Percentiles rank a stretch among this genome's conserved stretches.
Evolutionary conservation across 345 rosid genomes (phyloP).

Genomic region (Excoecaria cochinchinensis): DNA sequence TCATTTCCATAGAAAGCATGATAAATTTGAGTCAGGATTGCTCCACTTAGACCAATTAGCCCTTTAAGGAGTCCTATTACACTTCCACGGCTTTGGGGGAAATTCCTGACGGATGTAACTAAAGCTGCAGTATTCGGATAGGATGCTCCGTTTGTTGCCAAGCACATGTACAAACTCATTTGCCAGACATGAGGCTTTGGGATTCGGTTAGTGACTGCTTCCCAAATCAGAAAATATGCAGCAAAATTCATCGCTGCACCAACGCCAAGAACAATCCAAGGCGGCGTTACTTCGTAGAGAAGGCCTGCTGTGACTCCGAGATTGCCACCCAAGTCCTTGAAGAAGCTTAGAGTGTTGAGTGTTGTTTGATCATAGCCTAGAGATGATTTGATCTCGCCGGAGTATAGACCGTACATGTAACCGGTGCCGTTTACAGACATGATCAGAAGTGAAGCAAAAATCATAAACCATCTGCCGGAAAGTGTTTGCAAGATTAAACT

Average conservation of each 20-base stretch:
- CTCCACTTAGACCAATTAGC: not conserved
- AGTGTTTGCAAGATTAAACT: slow-evolving; percentile 10
- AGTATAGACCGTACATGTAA: slow-evolving; percentile 20
- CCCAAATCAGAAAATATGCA: slow-evolving; percentile 28
- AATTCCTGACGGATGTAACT: slow-evolving; percentile 21
- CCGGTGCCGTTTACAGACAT: slow-evolving; percentile 19
- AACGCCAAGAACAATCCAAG: slow-evolving; percentile 19
- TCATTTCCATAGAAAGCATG: slow-evolving; percentile 3
- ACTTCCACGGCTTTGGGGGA: slow-evolving; percentile 17
- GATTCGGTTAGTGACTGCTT: slow-evolving; percentile 17
- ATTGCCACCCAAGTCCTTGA: slow-evolving; percentile 22
- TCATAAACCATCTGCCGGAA: slow-evolving; percentile 11
- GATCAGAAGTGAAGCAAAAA: slow-evolving; percentile 21
- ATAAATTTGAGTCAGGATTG: slow-evolving; percentile 9
- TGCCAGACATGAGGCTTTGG: slow-evolving; percentile 23
- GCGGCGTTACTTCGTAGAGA: slow-evolving; percentile 16
- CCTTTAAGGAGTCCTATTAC: not conserved
- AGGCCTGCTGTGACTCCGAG: slow-evolving; percentile 24
- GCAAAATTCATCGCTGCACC: slow-evolving; percentile 28
- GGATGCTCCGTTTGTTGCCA: slow-evolving; percentile 12
- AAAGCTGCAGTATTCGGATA: slow-evolving; percentile 23
- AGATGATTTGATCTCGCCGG: slow-evolving; percentile 12
- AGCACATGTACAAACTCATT: slow-evolving; percentile 25
- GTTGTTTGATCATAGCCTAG: slow-evolving; percentile 24
- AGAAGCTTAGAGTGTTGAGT: slow-evolving; percentile 16